Evolutionary conservation across 441 rosid species (phyloP), one percentile per base, ranked within the genome.

Genomic region (Breynia disticha): DNA sequence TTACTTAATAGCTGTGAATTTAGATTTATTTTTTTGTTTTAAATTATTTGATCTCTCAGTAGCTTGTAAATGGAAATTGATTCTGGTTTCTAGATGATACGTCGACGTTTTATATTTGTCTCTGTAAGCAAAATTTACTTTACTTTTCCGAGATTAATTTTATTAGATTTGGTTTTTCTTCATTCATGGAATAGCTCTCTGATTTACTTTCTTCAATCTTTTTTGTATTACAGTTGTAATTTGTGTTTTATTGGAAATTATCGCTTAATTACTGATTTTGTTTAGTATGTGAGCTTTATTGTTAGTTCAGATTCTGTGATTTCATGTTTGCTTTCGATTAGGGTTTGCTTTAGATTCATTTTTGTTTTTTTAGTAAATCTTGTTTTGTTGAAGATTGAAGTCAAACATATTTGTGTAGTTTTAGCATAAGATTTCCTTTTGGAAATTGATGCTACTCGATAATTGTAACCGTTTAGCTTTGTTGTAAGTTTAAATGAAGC

Each of bases 51-150:
- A 15, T 35, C 19, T 18, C 45, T 18, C 28, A 50, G 13, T 41
- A 67, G 68, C 68, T 70, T 50, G 57, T 12, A 24, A 35, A 59
- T 49, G 61, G 61, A 55, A 64, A 61, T 59, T 70, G 14, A 48
- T 59, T 69, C 51, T 63, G 73, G 60, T 59, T 37, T 37, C 21
- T 53, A 64, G 69, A 58, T 54, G 47, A 39, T 64, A 42, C 61
- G 0, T 41, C 13, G n/a, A 9, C 9, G 13, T 37, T 56, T 52
- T 56, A 41, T 16, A 38, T 47, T 59, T 19, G 46, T 37, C 28
- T 70, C 35, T 55, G 68, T 61, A 62, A 54, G 68, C 55, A 28
- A 19, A 1, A 17, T 14, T n/a, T 48, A 14, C 7, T 35, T 45
- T 28, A n/a, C n/a, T 28, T 2, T 28, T 28, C 7, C 35, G 35